Base-by-base conservation (phyloP, 129 eudicot genomes). In the Centella asiatica region DNA sequence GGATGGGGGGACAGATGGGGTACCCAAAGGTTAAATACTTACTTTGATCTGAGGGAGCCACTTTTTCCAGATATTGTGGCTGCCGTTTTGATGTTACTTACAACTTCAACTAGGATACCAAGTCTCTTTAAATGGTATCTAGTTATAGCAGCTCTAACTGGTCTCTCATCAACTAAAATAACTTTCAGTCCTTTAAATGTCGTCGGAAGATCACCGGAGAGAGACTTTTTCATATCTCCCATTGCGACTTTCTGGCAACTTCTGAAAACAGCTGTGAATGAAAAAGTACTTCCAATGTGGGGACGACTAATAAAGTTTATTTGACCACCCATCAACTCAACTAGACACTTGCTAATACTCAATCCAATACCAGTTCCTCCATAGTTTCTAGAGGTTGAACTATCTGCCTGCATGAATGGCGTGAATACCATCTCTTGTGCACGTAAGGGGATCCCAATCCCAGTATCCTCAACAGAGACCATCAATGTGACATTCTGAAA, bases 291-390 rank as follows among this genome's bases (percentile, higher is more conserved):
- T 52, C 96, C 96, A 12, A 88, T 57, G 22, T 85, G 81, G 1
- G 83, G 94, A 39, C 83, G 81, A 68, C 90, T 85, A 44, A 66
- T 51, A 68, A 88, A 88, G 73, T 57, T 72, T 62, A 88, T 88
- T 28, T 75, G 77, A 62, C 96, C 96, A 13, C 94, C 96, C 96
- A 88, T 88, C 22, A 85, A 65, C 79, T 88, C 89, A 44, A 88
- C 96, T 29, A 88, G 78, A 74, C 94, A 85, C 76, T 88, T 88
- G 17, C 94, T 79, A 14, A 88, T 88, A 67, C 96, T 88, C 62
- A 88, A 69, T 23, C 96, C 96, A 15, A 88, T 88, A 17, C 96
- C 96, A 1, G 96, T 88, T 44, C 96, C 96, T 31, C 96, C 96
- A 34, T 84, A 88, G 64, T 79, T 80, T 73, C 96, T 75, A 7